phyloP scores from a whole-genome alignment of 352 stramenopile genomes.

The Phytophthora rubi region DNA sequence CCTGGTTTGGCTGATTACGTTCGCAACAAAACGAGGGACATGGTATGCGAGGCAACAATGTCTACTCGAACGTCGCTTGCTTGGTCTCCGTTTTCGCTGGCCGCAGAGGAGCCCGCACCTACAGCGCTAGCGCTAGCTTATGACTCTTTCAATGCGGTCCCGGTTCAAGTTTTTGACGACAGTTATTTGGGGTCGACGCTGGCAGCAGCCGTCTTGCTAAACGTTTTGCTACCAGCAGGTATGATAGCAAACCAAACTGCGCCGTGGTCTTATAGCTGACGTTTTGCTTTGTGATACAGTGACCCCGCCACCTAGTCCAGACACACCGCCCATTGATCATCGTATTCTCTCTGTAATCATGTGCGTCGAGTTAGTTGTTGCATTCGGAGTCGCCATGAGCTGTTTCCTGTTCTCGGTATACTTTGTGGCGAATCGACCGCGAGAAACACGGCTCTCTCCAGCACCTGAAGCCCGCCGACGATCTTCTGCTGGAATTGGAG shows the following conservation, averaged over 20 bases:
- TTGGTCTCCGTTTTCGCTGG: slow-evolving; percentile 19
- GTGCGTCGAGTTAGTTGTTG: slow-evolving; percentile 85
- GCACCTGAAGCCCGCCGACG: slow-evolving; percentile 25
- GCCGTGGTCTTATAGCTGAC: slow-evolving; percentile 10
- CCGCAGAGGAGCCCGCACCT: neutral
- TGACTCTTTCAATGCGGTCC: slow-evolving; percentile 43
- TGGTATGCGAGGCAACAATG: slow-evolving; percentile 55
- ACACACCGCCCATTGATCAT: slow-evolving; percentile 82
- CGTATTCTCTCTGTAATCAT: slow-evolving; percentile 87
- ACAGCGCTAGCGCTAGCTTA: slow-evolving; percentile 52
- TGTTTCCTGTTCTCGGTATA: slow-evolving; percentile 90
- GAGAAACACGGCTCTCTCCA: slow-evolving; percentile 37
- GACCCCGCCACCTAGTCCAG: slow-evolving; percentile 68
- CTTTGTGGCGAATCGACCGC: slow-evolving; percentile 86
- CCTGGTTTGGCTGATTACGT: slow-evolving; percentile 72
- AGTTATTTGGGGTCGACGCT: slow-evolving; percentile 64
- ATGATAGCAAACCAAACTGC: neutral
- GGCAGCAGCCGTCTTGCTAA: slow-evolving; percentile 66
- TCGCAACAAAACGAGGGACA: slow-evolving; percentile 77
- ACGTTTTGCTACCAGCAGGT: slow-evolving; percentile 80
- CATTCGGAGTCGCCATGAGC: slow-evolving; percentile 78
- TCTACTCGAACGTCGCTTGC: slow-evolving; percentile 5
- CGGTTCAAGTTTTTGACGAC: slow-evolving; percentile 55
- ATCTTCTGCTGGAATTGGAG: slow-evolving; percentile 22
- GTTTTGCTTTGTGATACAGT: slow-evolving; percentile 33